Percentiles rank a stretch among this genome's conserved stretches.
Evolutionary conservation across 345 rosid genomes (phyloP).

Genomic region (Corymbia maculata): DNA sequence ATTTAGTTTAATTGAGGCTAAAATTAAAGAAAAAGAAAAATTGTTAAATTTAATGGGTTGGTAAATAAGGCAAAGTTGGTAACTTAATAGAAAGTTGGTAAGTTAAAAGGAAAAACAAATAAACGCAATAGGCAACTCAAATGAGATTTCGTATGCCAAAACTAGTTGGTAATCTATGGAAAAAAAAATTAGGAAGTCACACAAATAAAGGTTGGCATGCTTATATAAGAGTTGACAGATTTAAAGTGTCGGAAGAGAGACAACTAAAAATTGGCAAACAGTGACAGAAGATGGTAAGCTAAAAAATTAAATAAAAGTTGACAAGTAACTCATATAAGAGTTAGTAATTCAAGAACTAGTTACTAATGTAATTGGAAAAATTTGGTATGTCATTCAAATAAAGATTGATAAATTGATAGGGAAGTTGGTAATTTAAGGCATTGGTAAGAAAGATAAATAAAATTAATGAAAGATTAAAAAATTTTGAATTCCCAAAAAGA

Average conservation of each 20-base stretch:
- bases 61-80: background rate
- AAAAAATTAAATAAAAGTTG: background rate
- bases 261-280: background rate
- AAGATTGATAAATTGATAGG: background rate
- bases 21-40: too few species aligned
- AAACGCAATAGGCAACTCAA: background rate
- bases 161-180: background rate
- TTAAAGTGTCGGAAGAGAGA: background rate
- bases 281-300: background rate
- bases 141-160: too few species aligned
- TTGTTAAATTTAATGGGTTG: background rate
- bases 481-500: background rate
- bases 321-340: background rate
- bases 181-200: background rate
- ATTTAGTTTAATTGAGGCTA: background rate
- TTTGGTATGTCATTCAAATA: accelerated
- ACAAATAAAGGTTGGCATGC: background rate
- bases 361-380: too few species aligned
- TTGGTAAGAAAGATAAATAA: background rate
- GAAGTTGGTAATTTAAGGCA: background rate
- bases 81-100: background rate
- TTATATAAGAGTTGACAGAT: background rate
- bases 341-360: background rate
- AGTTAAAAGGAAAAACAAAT: background rate
- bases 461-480: background rate